phyloP scores from a whole-genome alignment of 2,329 filamentous ascomycete genomes.

The Hypomyces perniciosus region DNA sequence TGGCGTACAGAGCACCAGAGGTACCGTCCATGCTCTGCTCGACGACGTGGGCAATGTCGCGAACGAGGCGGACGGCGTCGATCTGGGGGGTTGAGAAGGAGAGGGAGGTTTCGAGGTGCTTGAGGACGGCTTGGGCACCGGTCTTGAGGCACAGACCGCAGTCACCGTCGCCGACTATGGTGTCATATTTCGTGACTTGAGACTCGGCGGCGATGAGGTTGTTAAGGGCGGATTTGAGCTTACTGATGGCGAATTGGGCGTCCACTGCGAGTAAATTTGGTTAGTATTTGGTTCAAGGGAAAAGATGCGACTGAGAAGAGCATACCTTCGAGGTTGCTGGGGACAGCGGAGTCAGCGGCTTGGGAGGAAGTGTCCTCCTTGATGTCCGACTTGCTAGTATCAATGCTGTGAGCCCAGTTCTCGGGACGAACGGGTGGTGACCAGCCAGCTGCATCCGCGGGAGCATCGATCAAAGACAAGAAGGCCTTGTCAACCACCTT shows the following conservation, averaged over 20 bases:
- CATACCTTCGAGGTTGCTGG: constrained; percentile 14
- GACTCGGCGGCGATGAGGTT: constrained; percentile 32
- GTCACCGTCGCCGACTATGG: constrained; percentile 26
- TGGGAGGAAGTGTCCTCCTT: not conserved
- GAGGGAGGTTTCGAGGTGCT: constrained; percentile 39
- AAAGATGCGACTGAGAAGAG: too few species aligned
- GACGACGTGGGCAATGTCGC: constrained; percentile 46
- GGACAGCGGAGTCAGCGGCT: constrained; percentile 2
- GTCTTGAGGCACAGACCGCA: constrained; percentile 20
- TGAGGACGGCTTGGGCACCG: constrained; percentile 49
- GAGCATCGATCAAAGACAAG: constrained; percentile 61
- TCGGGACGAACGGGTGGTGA: constrained; percentile 22
- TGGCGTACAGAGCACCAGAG: constrained; percentile 66
- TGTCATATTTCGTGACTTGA: constrained; percentile 22
- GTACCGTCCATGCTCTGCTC: constrained; percentile 70
- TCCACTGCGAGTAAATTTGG: constrained; percentile 10
- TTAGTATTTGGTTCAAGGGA: not conserved
- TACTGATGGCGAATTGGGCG: constrained; percentile 1
- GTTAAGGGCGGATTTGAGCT: constrained; percentile 9
- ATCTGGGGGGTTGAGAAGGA: constrained; percentile 38
- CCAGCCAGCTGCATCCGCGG: constrained; percentile 63
- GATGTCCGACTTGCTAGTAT: constrained; percentile 8
- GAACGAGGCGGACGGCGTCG: constrained; percentile 11
- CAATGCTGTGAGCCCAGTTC: constrained; percentile 13
- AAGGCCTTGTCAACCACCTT: constrained; percentile 43